Conservation (phyloP, 345 rosid species). For the Bruguiera parviflora region DNA sequence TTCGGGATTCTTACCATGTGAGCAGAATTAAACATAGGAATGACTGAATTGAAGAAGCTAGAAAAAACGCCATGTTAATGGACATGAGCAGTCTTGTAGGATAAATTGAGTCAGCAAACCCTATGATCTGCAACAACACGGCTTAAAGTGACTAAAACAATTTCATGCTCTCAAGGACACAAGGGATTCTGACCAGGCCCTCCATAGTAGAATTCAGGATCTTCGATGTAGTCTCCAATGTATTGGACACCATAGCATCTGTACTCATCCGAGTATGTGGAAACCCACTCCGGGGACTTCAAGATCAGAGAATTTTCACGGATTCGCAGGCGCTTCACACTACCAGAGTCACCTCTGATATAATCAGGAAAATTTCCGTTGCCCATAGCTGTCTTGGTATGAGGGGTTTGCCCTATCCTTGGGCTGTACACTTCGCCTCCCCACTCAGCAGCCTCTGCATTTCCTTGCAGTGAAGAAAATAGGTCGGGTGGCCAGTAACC, state of each 20-base stretch:
- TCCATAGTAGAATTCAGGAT: conserved; percentile 55
- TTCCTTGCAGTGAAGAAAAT: conserved; percentile 26
- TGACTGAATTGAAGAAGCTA: too few relatives aligned
- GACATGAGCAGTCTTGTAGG: too few relatives aligned
- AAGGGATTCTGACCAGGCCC: conserved; percentile 40
- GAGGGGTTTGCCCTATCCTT: conserved; percentile 38
- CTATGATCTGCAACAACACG: neutral
- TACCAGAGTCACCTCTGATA: conserved; percentile 31
- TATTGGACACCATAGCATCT: conserved; percentile 34
- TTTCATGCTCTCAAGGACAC: conserved; percentile 38
- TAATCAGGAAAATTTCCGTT: conserved; percentile 42
- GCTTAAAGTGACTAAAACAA: neutral
- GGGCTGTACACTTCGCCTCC: conserved; percentile 63
- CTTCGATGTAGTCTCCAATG: conserved; percentile 40
- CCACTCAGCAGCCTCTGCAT: conserved; percentile 47
- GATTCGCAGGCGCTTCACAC: conserved; percentile 36
- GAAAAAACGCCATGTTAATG: too few relatives aligned
- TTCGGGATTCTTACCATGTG: too few relatives aligned
- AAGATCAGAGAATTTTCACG: conserved; percentile 40
- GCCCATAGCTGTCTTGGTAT: conserved; percentile 57
- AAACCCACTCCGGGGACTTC: conserved; percentile 43
- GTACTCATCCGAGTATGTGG: conserved; percentile 37
- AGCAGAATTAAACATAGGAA: too few relatives aligned
- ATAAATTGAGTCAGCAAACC: too few relatives aligned
- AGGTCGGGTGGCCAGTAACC: conserved; percentile 53